phyloP scores from a whole-genome alignment of 1,139 yeast species.

The Candida labiduridarum region DNA sequence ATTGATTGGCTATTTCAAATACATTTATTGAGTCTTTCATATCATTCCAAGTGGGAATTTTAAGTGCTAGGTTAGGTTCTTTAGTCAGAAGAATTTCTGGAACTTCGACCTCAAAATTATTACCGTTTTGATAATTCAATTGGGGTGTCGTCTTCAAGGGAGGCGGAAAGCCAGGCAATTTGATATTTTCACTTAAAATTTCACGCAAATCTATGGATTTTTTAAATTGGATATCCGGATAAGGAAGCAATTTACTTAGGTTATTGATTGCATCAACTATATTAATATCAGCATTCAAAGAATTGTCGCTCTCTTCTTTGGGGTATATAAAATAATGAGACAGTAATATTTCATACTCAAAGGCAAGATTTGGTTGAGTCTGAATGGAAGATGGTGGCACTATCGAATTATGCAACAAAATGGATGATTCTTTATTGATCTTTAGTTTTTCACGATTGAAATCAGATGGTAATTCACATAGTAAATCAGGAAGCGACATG shows the following conservation, averaged over 20 bases:
- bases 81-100: background rate
- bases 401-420: conserved; percentile 1
- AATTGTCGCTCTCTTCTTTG: background rate
- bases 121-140: background rate
- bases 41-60: conserved; percentile 3
- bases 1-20: background rate
- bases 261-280: background rate
- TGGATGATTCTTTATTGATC: conserved; percentile 4
- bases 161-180: background rate
- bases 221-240: background rate
- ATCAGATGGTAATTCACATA: background rate
- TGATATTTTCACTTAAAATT: background rate
- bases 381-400: background rate
- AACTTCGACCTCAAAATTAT: background rate
- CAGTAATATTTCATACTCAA: background rate
- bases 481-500: background rate
- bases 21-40: conserved; percentile 4
- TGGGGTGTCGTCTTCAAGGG: background rate
- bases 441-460: conserved; percentile 5
- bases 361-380: background rate
- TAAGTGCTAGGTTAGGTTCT: background rate
- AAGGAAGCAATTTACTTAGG: background rate
- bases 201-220: background rate
- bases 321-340: conserved; percentile 3
- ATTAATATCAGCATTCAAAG: no score